A percentile compares a stretch with the other conserved stretches of the same genome.
phyloP scores from a whole-genome alignment of 2,329 filamentous ascomycete genomes.

The Fusarium clavum region DNA sequence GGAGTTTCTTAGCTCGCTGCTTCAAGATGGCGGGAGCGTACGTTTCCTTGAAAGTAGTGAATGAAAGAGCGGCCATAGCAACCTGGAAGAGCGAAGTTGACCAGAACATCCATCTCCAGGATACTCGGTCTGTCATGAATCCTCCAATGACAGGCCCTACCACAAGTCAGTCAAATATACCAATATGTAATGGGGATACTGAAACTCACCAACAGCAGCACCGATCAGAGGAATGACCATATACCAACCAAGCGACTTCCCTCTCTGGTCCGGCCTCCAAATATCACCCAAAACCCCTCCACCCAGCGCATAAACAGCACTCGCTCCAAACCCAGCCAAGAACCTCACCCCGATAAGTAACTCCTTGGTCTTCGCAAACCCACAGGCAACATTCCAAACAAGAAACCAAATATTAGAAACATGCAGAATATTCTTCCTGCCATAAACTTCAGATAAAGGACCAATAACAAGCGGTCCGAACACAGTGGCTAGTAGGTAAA shows the following conservation, averaged over 20 bases:
- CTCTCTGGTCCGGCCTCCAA: slow-evolving; percentile 59
- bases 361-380: slow-evolving; percentile 54
- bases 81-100: slow-evolving; percentile 56
- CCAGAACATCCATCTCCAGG: slow-evolving; percentile 62
- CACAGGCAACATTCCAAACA: slow-evolving; percentile 60
- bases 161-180: fast-evolving
- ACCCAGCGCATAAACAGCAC: slow-evolving; percentile 58
- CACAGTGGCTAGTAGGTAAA: slow-evolving; percentile 57
- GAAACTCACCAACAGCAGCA: slow-evolving; percentile 50
- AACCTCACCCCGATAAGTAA: slow-evolving; percentile 59
- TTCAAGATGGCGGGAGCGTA: slow-evolving; percentile 53
- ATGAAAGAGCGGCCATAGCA: slow-evolving; percentile 50
- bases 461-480: slow-evolving; percentile 59
- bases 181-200: fast-evolving
- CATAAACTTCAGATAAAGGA: slow-evolving; percentile 62
- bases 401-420: slow-evolving; percentile 62
- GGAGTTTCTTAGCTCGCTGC: slow-evolving; percentile 49
- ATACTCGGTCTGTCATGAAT: slow-evolving; percentile 51
- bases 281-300: slow-evolving; percentile 61
- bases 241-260: slow-evolving; percentile 54
- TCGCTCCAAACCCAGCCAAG: slow-evolving; percentile 61
- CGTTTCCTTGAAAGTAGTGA: slow-evolving; percentile 54
- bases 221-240: slow-evolving; percentile 56
- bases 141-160: slow-evolving; percentile 55
- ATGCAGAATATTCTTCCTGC: slow-evolving; percentile 56